phyloP scores from a whole-genome alignment of 2,329 filamentous ascomycete species.

The Monilinia polystroma region DNA sequence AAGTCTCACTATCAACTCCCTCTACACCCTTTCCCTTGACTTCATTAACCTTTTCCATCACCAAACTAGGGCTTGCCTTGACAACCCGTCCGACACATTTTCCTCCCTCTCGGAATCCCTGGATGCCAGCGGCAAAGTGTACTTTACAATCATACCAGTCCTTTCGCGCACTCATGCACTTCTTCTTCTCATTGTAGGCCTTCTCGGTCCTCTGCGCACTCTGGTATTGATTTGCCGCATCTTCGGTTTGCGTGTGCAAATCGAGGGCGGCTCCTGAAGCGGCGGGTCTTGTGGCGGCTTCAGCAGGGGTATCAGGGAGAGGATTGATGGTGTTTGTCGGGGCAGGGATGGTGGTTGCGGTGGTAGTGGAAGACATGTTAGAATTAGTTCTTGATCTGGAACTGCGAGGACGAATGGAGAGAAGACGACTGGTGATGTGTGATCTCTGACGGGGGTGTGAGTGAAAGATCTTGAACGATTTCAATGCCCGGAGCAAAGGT shows the following conservation, averaged over 20 bases:
- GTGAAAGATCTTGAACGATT: conserved; percentile 21
- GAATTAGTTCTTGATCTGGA: conserved; percentile 7
- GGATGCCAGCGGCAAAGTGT: conserved; percentile 13
- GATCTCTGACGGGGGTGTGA: conserved; percentile 19
- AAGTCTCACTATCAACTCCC: background rate
- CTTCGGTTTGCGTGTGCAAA: conserved; percentile 10
- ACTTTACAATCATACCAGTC: conserved; percentile 15
- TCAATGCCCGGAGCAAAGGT: background rate
- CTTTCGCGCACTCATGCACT: conserved; percentile 14
- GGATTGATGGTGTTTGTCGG: conserved; percentile 21
- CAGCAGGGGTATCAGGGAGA: conserved; percentile 14
- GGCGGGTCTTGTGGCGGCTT: background rate
- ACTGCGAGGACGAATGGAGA: background rate
- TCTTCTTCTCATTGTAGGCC: conserved; percentile 8
- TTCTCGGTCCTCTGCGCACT: background rate
- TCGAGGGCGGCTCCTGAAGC: conserved; percentile 6
- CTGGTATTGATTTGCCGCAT: background rate
- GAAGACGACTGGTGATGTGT: conserved; percentile 18
- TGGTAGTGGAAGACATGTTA: conserved; percentile 16
- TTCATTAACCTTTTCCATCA: conserved; percentile 2
- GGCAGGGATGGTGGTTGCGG: conserved; percentile 2
- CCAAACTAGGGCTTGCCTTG: conserved; percentile 12
- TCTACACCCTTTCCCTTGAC: background rate
- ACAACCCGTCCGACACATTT: conserved; percentile 17
- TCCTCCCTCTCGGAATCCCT: conserved; percentile 13